Evolutionary conservation across 1,284 basidiomycete genomes (phyloP), one percentile per base, ranked within the genome.

Genomic region (Golubevia sp.): DNA sequence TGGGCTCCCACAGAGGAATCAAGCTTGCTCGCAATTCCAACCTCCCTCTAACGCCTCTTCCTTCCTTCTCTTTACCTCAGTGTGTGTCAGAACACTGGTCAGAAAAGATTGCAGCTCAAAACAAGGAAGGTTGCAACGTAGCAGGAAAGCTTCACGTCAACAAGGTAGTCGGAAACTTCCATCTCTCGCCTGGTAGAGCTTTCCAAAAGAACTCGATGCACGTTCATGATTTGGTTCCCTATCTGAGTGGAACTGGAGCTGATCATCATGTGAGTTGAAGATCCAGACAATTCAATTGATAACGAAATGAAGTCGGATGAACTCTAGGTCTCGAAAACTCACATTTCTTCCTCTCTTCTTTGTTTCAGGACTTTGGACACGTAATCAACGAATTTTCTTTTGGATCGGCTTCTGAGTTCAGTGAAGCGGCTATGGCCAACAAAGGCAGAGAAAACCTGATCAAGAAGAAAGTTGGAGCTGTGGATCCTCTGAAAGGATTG

Each of bases 41-140:
- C n/a, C n/a, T n/a, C n/a, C n/a, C n/a, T n/a, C n/a, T n/a, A n/a
- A n/a, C n/a, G n/a, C n/a, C n/a, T n/a, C n/a, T n/a, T n/a, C n/a
- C n/a, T 52, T 52, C 50, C 25, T 48, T 2, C 56, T 21, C 20
- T 30, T 13, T 34, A 3, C 51, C 34, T 25, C 77, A 80, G 92
- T 99, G 97, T 84, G 89, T 91, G 56, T 86, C 91, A 70, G 97
- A 99, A 86, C 91, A 92, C 55, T 99, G 96, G 96, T 89, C 92
- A 20, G 93, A 96, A 15, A 94, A 92, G 84, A 89, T 99, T 73
- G 90, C 90, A 84, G 91, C 94, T 61, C 96, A 98, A 84, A 90
- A 92, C 49, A 88, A 90, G 55, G 97, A 99, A 79, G 97, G 97
- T 0, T 99, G 97, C 86, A 94, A 94, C 82, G 87, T 99, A 68